Evolutionary conservation across 169 alveolate species (phyloP).

Genomic region (Theileria equi): DNA sequence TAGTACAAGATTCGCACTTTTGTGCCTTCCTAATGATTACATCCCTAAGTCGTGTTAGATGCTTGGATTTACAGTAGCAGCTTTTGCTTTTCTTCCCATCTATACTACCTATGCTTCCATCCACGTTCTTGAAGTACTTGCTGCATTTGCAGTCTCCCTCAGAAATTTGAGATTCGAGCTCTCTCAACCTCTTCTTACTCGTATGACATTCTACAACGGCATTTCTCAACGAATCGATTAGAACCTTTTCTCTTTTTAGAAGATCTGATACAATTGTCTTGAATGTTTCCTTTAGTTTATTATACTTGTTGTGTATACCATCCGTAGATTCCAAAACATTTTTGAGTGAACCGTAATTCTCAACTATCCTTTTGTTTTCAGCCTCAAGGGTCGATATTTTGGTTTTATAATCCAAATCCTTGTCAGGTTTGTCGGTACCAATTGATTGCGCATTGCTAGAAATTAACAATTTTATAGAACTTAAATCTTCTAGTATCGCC

Average conservation of each 20-base stretch:
- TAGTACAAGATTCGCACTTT: conserved; percentile 5
- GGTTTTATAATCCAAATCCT: conserved; percentile 1
- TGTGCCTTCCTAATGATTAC: conserved; percentile 5
- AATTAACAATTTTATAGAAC: no score
- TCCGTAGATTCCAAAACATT: conserved; percentile 20
- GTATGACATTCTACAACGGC: conserved; percentile 35
- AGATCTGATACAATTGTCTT: conserved; percentile 19
- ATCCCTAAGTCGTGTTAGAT: conserved; percentile 1
- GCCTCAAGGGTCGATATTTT: conserved; percentile 1
- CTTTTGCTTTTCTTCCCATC: conserved; percentile 14
- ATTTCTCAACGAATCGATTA: conserved; percentile 41
- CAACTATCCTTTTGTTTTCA: not conserved
- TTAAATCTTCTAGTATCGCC: no score
- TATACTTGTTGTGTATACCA: conserved; percentile 4
- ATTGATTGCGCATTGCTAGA: no score
- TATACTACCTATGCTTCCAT: not conserved
- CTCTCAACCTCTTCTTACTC: conserved; percentile 6
- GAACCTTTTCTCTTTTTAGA: conserved; percentile 23
- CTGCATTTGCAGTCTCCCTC: conserved; percentile 23
- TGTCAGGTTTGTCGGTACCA: not conserved
- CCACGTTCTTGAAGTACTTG: conserved; percentile 12
- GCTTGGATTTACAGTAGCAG: conserved; percentile 45
- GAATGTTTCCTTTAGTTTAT: conserved; percentile 25
- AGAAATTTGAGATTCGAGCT: not conserved
- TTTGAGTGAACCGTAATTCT: not conserved